Conservation (phyloP, 176 grass and related monocot species). For the Coix lacrymajobi region DNA sequence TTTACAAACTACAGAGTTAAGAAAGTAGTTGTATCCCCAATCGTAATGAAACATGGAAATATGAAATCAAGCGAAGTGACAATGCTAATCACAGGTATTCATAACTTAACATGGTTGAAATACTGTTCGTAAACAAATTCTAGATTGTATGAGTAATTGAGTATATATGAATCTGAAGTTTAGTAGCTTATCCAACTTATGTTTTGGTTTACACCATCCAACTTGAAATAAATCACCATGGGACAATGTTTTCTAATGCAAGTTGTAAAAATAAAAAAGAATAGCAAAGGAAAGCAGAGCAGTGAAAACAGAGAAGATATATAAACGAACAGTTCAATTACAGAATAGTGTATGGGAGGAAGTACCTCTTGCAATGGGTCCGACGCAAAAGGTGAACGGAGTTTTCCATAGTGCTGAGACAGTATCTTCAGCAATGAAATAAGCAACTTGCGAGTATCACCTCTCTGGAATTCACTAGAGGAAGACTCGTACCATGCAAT, state of each 20-base stretch:
- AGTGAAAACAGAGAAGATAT: neutral
- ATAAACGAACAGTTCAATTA: neutral
- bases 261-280: neutral
- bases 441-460: constrained; percentile 62
- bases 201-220: neutral
- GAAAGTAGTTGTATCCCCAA: neutral
- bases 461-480: constrained; percentile 71
- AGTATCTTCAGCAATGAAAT: constrained; percentile 82
- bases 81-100: too few relatives aligned
- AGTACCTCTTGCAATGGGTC: constrained; percentile 77
- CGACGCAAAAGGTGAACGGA: constrained; percentile 88
- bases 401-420: constrained; percentile 91
- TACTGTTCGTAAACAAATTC: neutral
- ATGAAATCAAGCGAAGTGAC: neutral
- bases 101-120: too few relatives aligned
- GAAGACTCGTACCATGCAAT: constrained; percentile 48
- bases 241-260: constrained; percentile 3
- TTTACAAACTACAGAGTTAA: neutral
- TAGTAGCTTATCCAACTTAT: neutral
- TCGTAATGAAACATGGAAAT: neutral
- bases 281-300: neutral
- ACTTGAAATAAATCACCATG: constrained; percentile 2
- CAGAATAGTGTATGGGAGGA: constrained; percentile 7
- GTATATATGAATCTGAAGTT: neutral
- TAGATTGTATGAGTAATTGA: neutral